Conservation (phyloP, 352 stramenopile species). For the Phytopythium vexans region DNA sequence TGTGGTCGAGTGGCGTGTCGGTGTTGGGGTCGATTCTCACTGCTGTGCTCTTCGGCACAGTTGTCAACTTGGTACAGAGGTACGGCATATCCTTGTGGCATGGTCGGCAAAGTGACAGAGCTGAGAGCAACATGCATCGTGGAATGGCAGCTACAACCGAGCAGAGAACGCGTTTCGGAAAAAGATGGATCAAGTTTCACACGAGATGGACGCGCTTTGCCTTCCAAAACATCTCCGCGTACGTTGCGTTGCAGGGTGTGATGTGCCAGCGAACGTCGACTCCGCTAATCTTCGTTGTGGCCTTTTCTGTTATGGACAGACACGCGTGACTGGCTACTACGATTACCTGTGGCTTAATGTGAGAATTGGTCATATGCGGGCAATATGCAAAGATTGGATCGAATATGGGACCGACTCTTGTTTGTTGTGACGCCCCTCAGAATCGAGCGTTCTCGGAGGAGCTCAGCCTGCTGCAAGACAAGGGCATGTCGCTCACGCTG, state of each 20-base stretch:
- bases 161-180: conserved; percentile 63
- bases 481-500: conserved; percentile 56
- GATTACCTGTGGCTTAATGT: conserved; percentile 75
- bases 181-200: conserved; percentile 65
- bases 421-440: conserved; percentile 7
- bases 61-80: conserved; percentile 61
- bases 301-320: conserved; percentile 9
- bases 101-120: too few species aligned
- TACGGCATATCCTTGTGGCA: conserved; percentile 1
- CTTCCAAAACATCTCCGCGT: conserved; percentile 52
- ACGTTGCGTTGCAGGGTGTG: conserved; percentile 4
- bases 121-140: too few species aligned
- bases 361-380: conserved; percentile 5
- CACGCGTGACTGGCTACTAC: conserved; percentile 58
- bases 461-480: conserved; percentile 53
- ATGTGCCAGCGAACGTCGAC: neutral
- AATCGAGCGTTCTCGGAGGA: conserved; percentile 60
- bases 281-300: neutral
- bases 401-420: neutral
- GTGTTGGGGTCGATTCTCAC: conserved; percentile 41
- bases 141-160: conserved; percentile 39
- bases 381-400: neutral
- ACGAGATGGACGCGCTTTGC: conserved; percentile 63
- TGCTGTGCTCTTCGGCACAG: conserved; percentile 49
- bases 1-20: conserved; percentile 43